Evolutionary conservation across 2,329 filamentous ascomycete genomes (phyloP).

Genomic region (Fusarium poae): DNA sequence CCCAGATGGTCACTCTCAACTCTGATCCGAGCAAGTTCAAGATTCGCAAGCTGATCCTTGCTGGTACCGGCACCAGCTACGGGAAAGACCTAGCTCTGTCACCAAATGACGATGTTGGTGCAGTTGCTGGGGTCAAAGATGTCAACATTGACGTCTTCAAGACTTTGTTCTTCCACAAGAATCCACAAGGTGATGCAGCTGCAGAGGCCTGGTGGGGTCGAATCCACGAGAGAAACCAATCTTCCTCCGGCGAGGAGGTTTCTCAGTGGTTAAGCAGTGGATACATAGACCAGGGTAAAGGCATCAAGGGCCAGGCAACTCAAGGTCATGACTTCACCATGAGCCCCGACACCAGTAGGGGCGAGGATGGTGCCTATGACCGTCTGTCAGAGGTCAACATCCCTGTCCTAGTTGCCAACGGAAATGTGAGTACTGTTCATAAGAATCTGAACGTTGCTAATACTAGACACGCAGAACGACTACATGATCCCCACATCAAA

Average conservation of each 20-base stretch:
- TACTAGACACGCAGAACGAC: not conserved
- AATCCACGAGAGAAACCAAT: not conserved
- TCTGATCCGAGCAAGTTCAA: not conserved
- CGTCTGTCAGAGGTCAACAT: not conserved
- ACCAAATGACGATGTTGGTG: not conserved
- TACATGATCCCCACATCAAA: conserved; percentile 25
- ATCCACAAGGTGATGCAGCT: not conserved
- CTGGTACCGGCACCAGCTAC: conserved; percentile 1
- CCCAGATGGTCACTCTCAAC: conserved; percentile 16
- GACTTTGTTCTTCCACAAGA: conserved; percentile 16
- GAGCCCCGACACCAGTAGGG: not conserved
- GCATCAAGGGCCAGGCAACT: not conserved
- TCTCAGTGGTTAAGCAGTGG: conserved; percentile 12
- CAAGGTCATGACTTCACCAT: not conserved
- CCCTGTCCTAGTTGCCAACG: not conserved
- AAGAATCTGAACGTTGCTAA: not conserved
- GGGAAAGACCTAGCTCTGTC: not conserved
- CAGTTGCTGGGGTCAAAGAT: conserved; percentile 8
- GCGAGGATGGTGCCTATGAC: not conserved
- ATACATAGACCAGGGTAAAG: not conserved
- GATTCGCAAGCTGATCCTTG: conserved; percentile 6
- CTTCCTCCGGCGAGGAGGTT: not conserved
- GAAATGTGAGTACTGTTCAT: not conserved
- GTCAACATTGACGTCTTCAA: conserved; percentile 12
- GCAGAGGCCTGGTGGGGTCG: conserved; percentile 18